Base-by-base conservation (phyloP, 2,329 filamentous ascomycete genomes). In the Cladosporium cucumerinum region DNA sequence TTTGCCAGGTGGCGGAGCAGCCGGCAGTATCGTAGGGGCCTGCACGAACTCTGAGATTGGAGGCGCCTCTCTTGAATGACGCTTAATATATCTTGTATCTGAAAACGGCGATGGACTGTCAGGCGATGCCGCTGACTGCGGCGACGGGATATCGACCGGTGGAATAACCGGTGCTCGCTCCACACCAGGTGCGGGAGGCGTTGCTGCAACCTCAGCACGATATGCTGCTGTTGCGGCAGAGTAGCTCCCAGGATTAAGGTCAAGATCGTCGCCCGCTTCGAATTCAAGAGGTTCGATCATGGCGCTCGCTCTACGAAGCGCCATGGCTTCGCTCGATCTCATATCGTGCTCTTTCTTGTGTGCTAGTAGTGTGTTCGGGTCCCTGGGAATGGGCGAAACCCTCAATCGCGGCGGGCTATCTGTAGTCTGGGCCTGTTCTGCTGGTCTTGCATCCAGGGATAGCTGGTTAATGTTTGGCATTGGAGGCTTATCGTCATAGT, bases 401-500 rank as follows among this genome's bases (percentile, higher is more conserved):
- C 30, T 46, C 23, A 62, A 18, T 39, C 39, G 49, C n/a, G 25
- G 23, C 18, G 49, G 25, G 6, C n/a, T 30, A 36, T 36, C 30
- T 18, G 46, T 14, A 11, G 7, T 2, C 23, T 39, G 21, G 54
- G 25, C 12, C 2, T 46, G 25, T 32, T 52, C 25, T 23, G 49
- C 21, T 26, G 32, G 21, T 26, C 30, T 32, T 4, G 43, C 6
- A 36, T 36, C 46, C 28, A 61, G 30, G 18, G 46, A 32, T 18
- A 26, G n/a, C 14, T 14, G 60, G 12, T 46, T 46, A 8, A 43
- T 16, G 5, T 34, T 43, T 26, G 60, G 49, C 11, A 62, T 30
- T 55, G 49, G 25, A 10, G 60, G 60, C 4, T 23, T n/a, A 30
- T 55, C 25, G 10, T 43, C 60, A 80, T 81, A 1, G 86, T 86